Base-by-base conservation (phyloP, 192 early-diverging fungal genomes). In the Coemansia brasiliensis region DNA sequence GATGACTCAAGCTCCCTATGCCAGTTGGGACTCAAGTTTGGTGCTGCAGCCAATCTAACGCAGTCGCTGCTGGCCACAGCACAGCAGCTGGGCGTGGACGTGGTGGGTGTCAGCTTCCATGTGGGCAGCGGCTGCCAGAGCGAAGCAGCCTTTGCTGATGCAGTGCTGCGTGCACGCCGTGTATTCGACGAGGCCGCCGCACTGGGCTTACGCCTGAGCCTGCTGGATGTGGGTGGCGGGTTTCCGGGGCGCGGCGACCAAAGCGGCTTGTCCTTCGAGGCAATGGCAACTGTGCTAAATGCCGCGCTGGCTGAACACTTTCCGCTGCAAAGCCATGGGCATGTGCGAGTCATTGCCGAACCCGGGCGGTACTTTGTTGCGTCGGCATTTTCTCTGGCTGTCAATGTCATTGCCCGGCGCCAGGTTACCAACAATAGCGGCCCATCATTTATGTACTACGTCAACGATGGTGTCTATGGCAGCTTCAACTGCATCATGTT, bases 401-500 rank as follows among this genome's bases (percentile, higher is more conserved):
- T 93, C 29, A 92, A 96, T 65, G 84, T 99, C 32, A 86, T 94
- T 68, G 93, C 94, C 5, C 92, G 95, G 41, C 88, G 97, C 57
- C 87, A 87, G 24, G 83, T 90, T 1, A 64, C 61, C n/a, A 52
- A 81, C 39, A 81, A 83, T 57, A 80, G 81, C 22, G 52, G 55
- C 45, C 60, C 65, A 22, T 58, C 74, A 37, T 87, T 74, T 52
- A 84, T 86, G 82, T 85, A 99, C 81, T 99, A 99, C 80, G 88
- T 99, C 74, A 99, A 99, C 70, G 97, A 99, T 67, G 97, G 97
- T 48, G 88, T 96, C 82, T 99, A 99, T 66, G 95, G 93, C 46
- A 87, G 87, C 70, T 98, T 99, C 85, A 99, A 99, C 84, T 95
- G 94, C 81, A 89, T 97, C 81, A 87, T 93, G 55, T 99, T 96